Base-by-base conservation (phyloP, 169 alveolate species). In the Plasmodium relictum region DNA sequence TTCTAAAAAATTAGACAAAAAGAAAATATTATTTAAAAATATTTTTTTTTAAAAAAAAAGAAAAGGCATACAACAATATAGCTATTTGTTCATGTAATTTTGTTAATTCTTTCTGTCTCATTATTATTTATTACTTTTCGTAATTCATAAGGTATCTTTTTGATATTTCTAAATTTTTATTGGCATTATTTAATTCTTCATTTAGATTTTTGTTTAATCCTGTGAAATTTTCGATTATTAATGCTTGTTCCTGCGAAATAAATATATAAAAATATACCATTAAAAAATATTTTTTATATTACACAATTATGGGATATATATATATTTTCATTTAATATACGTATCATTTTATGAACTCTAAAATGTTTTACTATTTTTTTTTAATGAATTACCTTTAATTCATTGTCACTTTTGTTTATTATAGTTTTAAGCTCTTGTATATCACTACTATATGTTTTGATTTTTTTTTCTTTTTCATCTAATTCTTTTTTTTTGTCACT, bases 131-230 rank as follows among this genome's bases (percentile, higher is more conserved):
- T 78, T 59, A 78, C 89, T 83, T 83, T 83, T 83, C 91, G 42
- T 83, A 83, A 44, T 83, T 83, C 78, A 83, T 83, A 83, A 83
- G 66, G 59, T 83, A 83, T 83, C 91, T 83, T 50, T 83, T 83
- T 54, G 91, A 83, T 70, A 83, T 16, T 83, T 83, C 91, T 59
- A 83, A 59, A 56, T 83, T 83, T 41, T 83, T 83, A 73, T 83
- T 83, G 85, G 91, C 91, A 61, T 66, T 83, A 66, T 83, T 83
- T 52, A 83, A 70, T 83, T 83, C 91, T 44, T 83, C 91, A 66
- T 42, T 45, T 62, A 83, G 48, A 54, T 83, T 83, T 68, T 83
- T 83, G 65, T 83, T 83, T 48, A 83, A 73, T 22, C 91, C 91
- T n/a, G 86, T 83, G 65, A 66, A 69, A 59, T 83, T 83, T 52